These are phyloP conservation scores for Golubevia pallescens DNA, from an alignment of 1,284 basidiomycete genomes.

Conservation along the genomic window DNA sequence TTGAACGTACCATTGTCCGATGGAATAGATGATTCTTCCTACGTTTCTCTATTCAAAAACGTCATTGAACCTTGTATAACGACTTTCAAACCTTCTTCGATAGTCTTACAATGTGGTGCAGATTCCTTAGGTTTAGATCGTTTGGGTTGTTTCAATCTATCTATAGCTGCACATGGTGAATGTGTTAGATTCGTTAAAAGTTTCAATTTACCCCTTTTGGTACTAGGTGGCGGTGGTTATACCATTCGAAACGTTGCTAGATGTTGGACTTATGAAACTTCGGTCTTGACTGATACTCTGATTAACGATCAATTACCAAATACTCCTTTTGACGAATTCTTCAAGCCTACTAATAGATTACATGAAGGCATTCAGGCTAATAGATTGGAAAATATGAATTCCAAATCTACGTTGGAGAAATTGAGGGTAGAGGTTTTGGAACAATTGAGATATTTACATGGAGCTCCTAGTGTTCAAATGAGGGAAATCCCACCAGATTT, in stretches of 20 bases:
- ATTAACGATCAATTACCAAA: conserved; percentile 85
- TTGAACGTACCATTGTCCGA: conserved; percentile 95
- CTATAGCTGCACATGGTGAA: conserved; percentile 98
- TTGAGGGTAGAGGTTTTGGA: too few species aligned
- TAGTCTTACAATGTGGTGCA: conserved; percentile 96
- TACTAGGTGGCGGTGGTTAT: conserved; percentile 94
- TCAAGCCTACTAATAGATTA: conserved; percentile 87
- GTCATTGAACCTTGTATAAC: conserved; percentile 93
- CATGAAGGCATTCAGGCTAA: conserved; percentile 85
- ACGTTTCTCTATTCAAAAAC: conserved; percentile 91
- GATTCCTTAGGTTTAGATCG: conserved; percentile 94
- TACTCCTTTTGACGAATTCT: conserved; percentile 92
- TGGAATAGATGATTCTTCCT: conserved; percentile 96
- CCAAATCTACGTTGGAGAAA: conserved; percentile 67
- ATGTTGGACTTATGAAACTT: conserved; percentile 99
- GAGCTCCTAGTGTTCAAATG: conserved; percentile 94
- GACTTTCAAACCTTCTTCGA: conserved; percentile 84
- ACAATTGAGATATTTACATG: conserved; percentile 89
- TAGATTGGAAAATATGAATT: conserved; percentile 91
- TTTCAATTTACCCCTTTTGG: conserved; percentile 85
- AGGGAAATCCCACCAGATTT: conserved; percentile 93
- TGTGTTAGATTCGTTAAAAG: conserved; percentile 95
- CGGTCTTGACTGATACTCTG: conserved; percentile 75
- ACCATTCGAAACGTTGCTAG: conserved; percentile 88
- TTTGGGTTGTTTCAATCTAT: conserved; percentile 95